Conservation (phyloP, 2,329 filamentous ascomycete genomes). For the Parascedosporium putredinis region DNA sequence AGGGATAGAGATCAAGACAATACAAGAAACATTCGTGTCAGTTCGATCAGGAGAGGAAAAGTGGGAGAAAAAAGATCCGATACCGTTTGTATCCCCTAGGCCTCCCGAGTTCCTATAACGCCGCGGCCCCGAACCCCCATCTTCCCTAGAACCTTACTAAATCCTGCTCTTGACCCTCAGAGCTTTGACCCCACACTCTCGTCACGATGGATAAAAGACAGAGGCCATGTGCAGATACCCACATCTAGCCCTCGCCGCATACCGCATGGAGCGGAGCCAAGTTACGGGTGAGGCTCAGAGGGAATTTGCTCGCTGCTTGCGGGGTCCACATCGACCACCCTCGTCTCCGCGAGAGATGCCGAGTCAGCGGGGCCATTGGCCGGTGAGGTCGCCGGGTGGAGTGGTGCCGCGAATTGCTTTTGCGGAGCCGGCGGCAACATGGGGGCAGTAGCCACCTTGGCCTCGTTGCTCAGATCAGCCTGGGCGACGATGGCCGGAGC, state of each 20-base stretch:
- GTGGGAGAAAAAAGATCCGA: too few relatives aligned
- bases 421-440: neutral
- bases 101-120: too few relatives aligned
- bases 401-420: constrained; percentile 9
- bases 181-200: too few relatives aligned
- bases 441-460: neutral
- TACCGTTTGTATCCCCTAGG: too few relatives aligned
- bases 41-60: too few relatives aligned
- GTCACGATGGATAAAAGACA: neutral
- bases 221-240: neutral
- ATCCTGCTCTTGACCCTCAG: too few relatives aligned
- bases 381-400: constrained; percentile 19
- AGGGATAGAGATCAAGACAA: too few relatives aligned
- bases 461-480: neutral
- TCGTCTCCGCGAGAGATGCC: constrained; percentile 39
- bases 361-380: constrained; percentile 32
- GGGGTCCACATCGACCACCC: constrained; percentile 40
- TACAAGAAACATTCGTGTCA: too few relatives aligned
- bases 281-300: neutral
- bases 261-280: neutral
- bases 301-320: constrained; percentile 17
- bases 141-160: too few relatives aligned
- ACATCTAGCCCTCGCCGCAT: too few relatives aligned
- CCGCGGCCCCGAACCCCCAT: too few relatives aligned
- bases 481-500: neutral